phyloP scores from a whole-genome alignment of 345 rosid species.

The Arabis alpina region DNA sequence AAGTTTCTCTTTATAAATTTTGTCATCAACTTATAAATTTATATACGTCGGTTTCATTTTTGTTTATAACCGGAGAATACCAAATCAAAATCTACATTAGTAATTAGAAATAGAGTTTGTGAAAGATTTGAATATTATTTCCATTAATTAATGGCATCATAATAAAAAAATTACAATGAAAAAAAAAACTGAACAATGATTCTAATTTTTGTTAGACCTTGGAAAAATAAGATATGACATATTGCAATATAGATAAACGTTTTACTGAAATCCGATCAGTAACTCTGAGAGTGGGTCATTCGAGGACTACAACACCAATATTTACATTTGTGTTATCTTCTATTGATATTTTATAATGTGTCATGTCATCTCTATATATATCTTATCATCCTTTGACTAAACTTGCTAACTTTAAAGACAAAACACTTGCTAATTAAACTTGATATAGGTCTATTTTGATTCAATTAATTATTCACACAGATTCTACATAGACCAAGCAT shows the following conservation, averaged over 20 bases:
- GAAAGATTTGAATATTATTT: not conserved
- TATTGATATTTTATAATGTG: no score
- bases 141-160: no score
- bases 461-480: constrained; percentile 21
- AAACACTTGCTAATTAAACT: not conserved
- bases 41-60: not conserved
- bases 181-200: no score
- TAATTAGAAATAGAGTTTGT: not conserved
- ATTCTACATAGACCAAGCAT: constrained; percentile 20
- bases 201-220: no score
- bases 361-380: not conserved
- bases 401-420: no score
- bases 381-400: not conserved
- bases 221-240: no score
- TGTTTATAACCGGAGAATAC: not conserved
- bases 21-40: not conserved
- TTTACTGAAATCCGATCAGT: no score
- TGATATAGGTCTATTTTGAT: constrained; percentile 8
- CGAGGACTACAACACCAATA: no score
- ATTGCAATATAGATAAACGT: no score
- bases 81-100: not conserved
- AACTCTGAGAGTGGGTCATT: no score
- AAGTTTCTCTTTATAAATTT: not conserved
- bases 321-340: no score
- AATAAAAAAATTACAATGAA: no score